Evolutionary conservation across 768 basidiomycete genomes (phyloP).

Genomic region (Leccinum arenicola): DNA sequence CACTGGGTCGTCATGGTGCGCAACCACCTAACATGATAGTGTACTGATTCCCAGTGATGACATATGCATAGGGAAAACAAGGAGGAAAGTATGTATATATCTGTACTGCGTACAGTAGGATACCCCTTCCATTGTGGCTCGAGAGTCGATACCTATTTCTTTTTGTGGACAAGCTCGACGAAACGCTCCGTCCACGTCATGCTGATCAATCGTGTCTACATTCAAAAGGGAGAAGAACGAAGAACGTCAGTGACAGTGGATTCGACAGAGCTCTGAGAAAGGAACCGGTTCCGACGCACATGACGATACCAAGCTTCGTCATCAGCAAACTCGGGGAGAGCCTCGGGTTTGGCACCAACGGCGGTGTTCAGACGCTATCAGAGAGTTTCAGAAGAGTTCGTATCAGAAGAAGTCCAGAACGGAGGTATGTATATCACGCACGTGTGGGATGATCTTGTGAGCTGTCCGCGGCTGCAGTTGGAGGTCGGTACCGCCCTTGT

Average conservation of each 20-base stretch:
- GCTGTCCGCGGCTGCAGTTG: slow-evolving; percentile 23
- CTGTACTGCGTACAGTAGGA: neutral
- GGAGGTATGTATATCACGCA: slow-evolving; percentile 22
- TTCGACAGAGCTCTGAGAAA: neutral
- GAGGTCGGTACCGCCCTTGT: slow-evolving; percentile 22
- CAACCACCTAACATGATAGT: too few relatives aligned
- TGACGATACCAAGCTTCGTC: slow-evolving; percentile 35
- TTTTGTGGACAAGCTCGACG: slow-evolving; percentile 19
- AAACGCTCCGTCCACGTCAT: slow-evolving; percentile 28
- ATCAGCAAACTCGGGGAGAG: slow-evolving; percentile 34
- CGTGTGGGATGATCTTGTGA: slow-evolving; percentile 40
- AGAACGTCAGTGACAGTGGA: neutral
- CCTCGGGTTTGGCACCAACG: slow-evolving; percentile 21
- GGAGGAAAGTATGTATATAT: too few relatives aligned
- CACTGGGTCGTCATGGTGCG: too few relatives aligned
- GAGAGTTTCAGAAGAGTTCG: neutral
- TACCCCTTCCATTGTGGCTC: neutral
- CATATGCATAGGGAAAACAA: too few relatives aligned
- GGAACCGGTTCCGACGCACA: slow-evolving; percentile 15
- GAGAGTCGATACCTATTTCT: neutral
- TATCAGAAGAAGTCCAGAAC: neutral
- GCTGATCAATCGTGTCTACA: slow-evolving; percentile 19
- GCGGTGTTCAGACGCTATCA: slow-evolving; percentile 34
- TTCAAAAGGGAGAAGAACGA: neutral
- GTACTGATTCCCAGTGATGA: too few relatives aligned